Base-by-base conservation (phyloP, 1,139 yeast species). In the Fermentozyma sake region DNA sequence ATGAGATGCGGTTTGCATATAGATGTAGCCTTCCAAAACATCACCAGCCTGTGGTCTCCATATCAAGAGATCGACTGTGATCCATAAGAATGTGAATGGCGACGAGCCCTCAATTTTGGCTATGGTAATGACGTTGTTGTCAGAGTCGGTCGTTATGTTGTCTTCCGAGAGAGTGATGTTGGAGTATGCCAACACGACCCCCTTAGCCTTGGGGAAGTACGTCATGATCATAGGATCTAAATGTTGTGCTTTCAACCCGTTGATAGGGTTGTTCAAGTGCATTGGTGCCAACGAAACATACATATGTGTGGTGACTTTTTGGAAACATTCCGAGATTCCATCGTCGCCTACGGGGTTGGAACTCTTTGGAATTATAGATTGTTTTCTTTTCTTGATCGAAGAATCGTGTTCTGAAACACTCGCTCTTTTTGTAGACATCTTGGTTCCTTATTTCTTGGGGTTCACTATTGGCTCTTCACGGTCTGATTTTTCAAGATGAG, bases 1-100 rank as follows among this genome's bases (percentile, higher is more conserved):
- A 51, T 91, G 98, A 6, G 95, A 82, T 10, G 95, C 96, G 2
- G 96, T 81, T 61, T 89, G 96, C 73, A 91, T 77, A 60, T 86
- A 86, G 33, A 84, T 72, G 61, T 77, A 72, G 5, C 98, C 98
- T 51, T 89, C 95, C 17, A 89, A 58, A 2, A 67, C 61, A 48
- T 91, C 97, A 5, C 95, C 96, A 9, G 77, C 68, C 43, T 75
- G 76, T 4, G 98, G 98, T 46, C 73, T 76, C 97, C 98, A 91
- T 30, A 87, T 72, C 33, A 87, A 65, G 24, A 91, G 66, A 35
- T 86, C 93, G n/a, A 82, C 94, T 3, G 75, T 60, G 27, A 86
- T 68, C 97, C 97, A 91, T 37, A 83, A 52, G 52, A 82, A 91
- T 20, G 91, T 74, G 52, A 87, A 89, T 15, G 98, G 97, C 23